Base-by-base conservation (phyloP, 257 asterid species). In the Jacaranda copaia region DNA sequence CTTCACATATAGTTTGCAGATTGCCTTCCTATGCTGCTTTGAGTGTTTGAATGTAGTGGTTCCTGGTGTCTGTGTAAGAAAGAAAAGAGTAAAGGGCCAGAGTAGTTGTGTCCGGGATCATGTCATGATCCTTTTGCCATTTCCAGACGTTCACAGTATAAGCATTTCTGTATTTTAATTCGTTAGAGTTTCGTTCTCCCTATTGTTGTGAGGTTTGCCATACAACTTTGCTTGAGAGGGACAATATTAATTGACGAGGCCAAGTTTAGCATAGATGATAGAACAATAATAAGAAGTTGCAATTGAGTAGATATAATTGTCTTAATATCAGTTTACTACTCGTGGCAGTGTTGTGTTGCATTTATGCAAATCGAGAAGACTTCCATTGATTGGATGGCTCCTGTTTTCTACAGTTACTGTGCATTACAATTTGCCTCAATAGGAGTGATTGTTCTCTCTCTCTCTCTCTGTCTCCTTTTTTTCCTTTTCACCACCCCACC, bases 11-110 rank as follows among this genome's bases (percentile, higher is more conserved):
- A n/a, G n/a, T n/a, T n/a, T n/a, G n/a, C 77, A 68, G 52, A 38
- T 52, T 66, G 80, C 40, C 49, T 38, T 73, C 59, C 14, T 36
- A 38, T 71, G 58, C 75, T 45, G 32, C 15, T 59, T n/a, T 57
- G 62, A 57, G 63, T 70, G 68, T 75, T 57, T 46, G 18, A 55
- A 62, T 12, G 19, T 58, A 52, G 64, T 55, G 35, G 63, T 45
- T 69, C 10, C 56, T 55, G 65, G 45, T 14, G 13, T 36, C 48
- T 38, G 42, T 25, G 40, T 35, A 11, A 52, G 3, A 18, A 46
- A 13, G 43, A 58, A 9, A 64, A 19, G 42, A 49, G 36, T 25
- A 8, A 3, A 40, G 16, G 48, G 13, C 10, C 12, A 9, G 8
- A 39, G n/a, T 40, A 65, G 58, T 40, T 55, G 43, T 56, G 8